Evolutionary conservation across 805 yeast genomes (phyloP), one percentile per base, ranked within the genome.

Genomic region (Kurtzmaniella fragi): DNA sequence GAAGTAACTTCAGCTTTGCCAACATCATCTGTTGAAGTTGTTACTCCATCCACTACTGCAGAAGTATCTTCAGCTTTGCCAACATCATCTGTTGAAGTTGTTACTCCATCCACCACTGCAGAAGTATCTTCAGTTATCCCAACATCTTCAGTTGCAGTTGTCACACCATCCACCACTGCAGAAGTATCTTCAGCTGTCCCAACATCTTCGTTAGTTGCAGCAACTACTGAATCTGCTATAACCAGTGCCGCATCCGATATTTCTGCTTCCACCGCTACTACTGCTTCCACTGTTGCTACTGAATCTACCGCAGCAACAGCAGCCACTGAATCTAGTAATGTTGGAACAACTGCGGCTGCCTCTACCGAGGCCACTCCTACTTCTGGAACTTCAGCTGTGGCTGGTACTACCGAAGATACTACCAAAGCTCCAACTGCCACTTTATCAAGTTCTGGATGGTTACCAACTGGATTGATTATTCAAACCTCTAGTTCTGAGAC

Each of bases 401-500:
- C 42, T 29, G 34, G 47, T 28, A 25, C 25, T n/a, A 28, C 46
- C 14, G 35, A 39, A 5, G 35, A 38, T 12, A 29, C 40, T 25
- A n/a, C 34, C 4, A 37, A 30, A 13, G 38, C 49, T n/a, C 31
- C 27, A n/a, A 41, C 43, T 5, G 27, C 46, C 12, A 32, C 44
- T 10, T 17, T 50, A 9, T 26, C 45, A 9, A 39, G 46, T 23
- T 43, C 32, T 17, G 47, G 57, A 39, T 64, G 70, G 70, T 57
- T 65, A 39, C 71, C 71, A 13, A 52, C 69, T 6, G 54, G 53
- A 20, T 53, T 65, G 30, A 51, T 62, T 33, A 54, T 56, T 11
- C 59, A 57, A 35, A 39, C 50, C 10, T 28, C 48, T 25, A 29
- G 44, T 11, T 31, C 49, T 16, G 46, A 37, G 23, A 42, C 49